Evolutionary conservation across 495 filamentous ascomycete species (phyloP).

Genomic region (Lindgomyces ingoldianus): DNA sequence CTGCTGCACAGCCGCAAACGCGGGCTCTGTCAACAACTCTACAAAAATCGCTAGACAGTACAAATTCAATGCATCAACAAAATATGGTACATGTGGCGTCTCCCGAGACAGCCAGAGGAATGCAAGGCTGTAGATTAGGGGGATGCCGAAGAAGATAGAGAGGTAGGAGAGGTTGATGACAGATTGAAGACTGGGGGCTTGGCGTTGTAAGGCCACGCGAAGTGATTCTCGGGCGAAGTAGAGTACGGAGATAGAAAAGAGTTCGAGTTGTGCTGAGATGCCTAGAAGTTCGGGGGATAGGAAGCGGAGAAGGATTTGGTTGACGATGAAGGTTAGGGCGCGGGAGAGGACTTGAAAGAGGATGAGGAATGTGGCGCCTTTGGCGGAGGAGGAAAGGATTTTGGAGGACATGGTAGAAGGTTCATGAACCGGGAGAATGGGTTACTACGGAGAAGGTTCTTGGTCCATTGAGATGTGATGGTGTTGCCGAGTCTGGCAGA

Average conservation of each 20-base stretch:
- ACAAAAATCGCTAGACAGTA: conserved; percentile 75
- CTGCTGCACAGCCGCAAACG: conserved; percentile 80
- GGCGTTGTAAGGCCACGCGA: conserved; percentile 80
- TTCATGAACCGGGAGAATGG: background rate
- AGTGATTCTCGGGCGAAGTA: conserved; percentile 91
- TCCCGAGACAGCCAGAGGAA: conserved; percentile 64
- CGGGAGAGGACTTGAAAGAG: conserved; percentile 81
- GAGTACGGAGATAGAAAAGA: conserved; percentile 82
- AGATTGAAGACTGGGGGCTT: conserved; percentile 57
- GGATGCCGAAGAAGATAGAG: conserved; percentile 67
- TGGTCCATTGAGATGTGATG: background rate
- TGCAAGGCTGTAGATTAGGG: conserved; percentile 62
- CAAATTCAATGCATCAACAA: conserved; percentile 62
- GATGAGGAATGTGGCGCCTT: conserved; percentile 82
- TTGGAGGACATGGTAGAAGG: conserved; percentile 34
- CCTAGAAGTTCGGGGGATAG: conserved; percentile 82
- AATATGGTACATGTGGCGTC: conserved; percentile 61
- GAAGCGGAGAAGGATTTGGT: conserved; percentile 84
- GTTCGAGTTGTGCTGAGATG: conserved; percentile 82
- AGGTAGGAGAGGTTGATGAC: conserved; percentile 88
- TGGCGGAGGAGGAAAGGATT: conserved; percentile 55
- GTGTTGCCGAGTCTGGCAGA: too few species aligned
- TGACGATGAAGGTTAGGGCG: conserved; percentile 82
- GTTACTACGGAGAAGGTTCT: too few species aligned
- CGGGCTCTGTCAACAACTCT: conserved; percentile 81